Evolutionary conservation across 352 stramenopile genomes (phyloP).

Genomic region (Phytophthora pistaciae): DNA sequence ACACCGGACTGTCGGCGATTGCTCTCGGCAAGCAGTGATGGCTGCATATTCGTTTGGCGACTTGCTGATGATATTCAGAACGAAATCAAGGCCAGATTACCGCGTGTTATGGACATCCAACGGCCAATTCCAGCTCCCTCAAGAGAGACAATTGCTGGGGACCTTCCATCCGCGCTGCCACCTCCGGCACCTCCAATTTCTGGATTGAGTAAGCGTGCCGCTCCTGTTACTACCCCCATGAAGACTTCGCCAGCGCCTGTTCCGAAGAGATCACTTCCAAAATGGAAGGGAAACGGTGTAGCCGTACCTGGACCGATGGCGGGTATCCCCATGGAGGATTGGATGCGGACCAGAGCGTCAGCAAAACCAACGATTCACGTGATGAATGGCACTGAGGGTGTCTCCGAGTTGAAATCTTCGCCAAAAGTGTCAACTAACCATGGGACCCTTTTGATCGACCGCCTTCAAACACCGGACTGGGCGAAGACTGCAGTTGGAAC

Average conservation of each 20-base stretch:
- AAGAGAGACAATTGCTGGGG: constrained; percentile 5
- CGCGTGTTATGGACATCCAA: constrained; percentile 44
- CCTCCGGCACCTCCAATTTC: constrained; percentile 43
- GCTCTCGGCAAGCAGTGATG: constrained; percentile 84
- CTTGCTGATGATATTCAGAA: constrained; percentile 79
- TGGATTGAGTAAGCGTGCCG: background rate
- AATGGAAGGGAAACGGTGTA: constrained; percentile 62
- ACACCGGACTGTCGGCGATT: constrained; percentile 88
- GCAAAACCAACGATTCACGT: constrained; percentile 58
- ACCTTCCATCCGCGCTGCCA: constrained; percentile 19
- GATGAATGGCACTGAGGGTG: constrained; percentile 15
- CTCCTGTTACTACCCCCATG: background rate
- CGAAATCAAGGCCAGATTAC: constrained; percentile 69
- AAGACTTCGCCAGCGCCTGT: constrained; percentile 7
- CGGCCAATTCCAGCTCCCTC: constrained; percentile 37
- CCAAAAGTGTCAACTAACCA: background rate
- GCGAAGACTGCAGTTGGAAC: constrained; percentile 41
- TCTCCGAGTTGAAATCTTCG: background rate
- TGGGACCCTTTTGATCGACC: constrained; percentile 47
- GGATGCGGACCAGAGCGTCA: constrained; percentile 74
- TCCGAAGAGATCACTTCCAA: constrained; percentile 30
- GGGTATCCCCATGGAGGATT: constrained; percentile 71
- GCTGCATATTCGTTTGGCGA: constrained; percentile 91
- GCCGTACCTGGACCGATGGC: constrained; percentile 60
- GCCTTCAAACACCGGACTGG: constrained; percentile 71